Evolutionary conservation across 2,329 filamentous ascomycete genomes (phyloP), one percentile per base, ranked within the genome.

Genomic region (Penicillium sp.): DNA sequence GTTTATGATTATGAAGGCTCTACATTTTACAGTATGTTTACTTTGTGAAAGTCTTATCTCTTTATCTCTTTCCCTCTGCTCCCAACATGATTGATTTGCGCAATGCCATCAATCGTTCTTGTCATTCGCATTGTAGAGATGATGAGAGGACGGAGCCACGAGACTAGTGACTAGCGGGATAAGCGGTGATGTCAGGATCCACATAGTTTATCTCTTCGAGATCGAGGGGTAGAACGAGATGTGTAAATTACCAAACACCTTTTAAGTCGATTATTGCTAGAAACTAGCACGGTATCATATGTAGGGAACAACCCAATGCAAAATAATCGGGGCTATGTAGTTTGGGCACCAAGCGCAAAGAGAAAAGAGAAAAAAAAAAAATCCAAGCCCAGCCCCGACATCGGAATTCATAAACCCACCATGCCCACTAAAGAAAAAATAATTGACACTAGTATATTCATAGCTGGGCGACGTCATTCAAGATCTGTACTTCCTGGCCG

Each of bases 391-490:
- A 29, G 35, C 52, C 35, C 46, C 52, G 45, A 55, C 29, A 55
- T 49, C 45, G 52, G 52, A 55, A 35, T 37, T 31, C n/a, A 35
- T 31, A 8, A 51, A 51, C 46, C 45, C 35, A 49, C 41, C 35
- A 37, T 27, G 39, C 52, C 45, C 29, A 53, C 51, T 24, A 29
- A 22, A 39, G 16, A 39, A 35, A 22, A 41, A 41, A 26, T 13
- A 41, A 21, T 5, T 21, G 24, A 26, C 31, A 49, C 22, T 26
- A 51, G n/a, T 41, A 44, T 16, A 44, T 26, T 51, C 43, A 56
- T 31, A 56, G 24, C 43, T 56, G 53, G 14, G 53, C 53, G 29
- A 55, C 53, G 43, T 56, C 43, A 56, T 56, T 56, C 39, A 56
- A 31, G 6, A 56, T 56, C 53, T 52, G 49, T 8, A 57, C 48